phyloP scores from a whole-genome alignment of 495 filamentous ascomycete genomes.

The Neurospora hispaniola region DNA sequence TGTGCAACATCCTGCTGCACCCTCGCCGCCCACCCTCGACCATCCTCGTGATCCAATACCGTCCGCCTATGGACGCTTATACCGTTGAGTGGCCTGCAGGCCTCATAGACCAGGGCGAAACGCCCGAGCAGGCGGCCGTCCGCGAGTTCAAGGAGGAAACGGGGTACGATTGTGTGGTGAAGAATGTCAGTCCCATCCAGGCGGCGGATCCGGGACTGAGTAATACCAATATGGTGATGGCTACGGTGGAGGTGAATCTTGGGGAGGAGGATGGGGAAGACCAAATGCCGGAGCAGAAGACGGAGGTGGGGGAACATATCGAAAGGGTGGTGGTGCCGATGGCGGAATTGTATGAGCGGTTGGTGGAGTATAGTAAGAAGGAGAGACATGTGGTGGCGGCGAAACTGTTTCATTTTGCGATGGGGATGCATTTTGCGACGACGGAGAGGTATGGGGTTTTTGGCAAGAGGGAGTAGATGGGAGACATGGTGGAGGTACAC shows the following conservation, averaged over 20 bases:
- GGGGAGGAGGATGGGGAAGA: slow-evolving; percentile 27
- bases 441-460: slow-evolving; percentile 25
- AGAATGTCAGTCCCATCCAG: slow-evolving; percentile 25
- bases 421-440: slow-evolving; percentile 31
- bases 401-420: slow-evolving; percentile 36
- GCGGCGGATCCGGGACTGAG: slow-evolving; percentile 56
- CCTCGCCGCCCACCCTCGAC: slow-evolving; percentile 37
- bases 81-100: slow-evolving; percentile 80
- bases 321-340: slow-evolving; percentile 67
- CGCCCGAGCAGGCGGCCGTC: slow-evolving; percentile 66
- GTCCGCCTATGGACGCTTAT: slow-evolving; percentile 67
- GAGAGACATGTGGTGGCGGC: slow-evolving; percentile 29
- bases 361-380: slow-evolving; percentile 33
- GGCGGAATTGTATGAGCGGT: slow-evolving; percentile 37
- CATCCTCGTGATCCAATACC: slow-evolving; percentile 50
- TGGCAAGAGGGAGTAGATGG: background rate
- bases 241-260: slow-evolving; percentile 68
- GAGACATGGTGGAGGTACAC: too few species aligned
- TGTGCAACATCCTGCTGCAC: slow-evolving; percentile 42
- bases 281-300: slow-evolving; percentile 46
- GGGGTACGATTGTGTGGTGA: slow-evolving; percentile 48
- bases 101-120: slow-evolving; percentile 68
- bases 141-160: slow-evolving; percentile 86
- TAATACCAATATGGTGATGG: slow-evolving; percentile 68
- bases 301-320: slow-evolving; percentile 81